Conservation (phyloP, 2,329 filamentous ascomycete genomes). For the Beauveria sp. region DNA sequence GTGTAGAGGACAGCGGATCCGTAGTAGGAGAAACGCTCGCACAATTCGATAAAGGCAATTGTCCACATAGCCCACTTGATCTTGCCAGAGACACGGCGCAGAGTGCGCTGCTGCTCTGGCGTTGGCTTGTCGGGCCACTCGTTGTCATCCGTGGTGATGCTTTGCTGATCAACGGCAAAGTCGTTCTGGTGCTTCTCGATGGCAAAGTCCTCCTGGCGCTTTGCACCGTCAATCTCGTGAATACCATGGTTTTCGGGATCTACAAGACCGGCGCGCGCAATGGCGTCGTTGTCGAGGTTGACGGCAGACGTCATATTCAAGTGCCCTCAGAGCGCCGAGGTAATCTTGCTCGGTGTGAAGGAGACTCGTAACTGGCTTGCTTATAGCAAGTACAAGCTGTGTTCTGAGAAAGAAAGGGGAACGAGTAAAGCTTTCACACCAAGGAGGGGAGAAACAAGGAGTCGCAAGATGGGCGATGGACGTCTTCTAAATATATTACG, state of each 20-base stretch:
- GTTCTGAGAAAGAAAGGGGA: neutral
- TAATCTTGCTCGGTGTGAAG: neutral
- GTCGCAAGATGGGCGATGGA: neutral
- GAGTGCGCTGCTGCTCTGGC: constrained; percentile 52
- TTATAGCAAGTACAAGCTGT: neutral
- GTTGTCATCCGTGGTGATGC: constrained; percentile 20
- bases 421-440: neutral
- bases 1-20: constrained; percentile 62
- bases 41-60: constrained; percentile 65
- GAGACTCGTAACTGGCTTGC: neutral
- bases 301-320: constrained; percentile 27
- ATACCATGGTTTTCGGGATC: constrained; percentile 30
- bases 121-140: constrained; percentile 42
- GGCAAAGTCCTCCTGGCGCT: constrained; percentile 23
- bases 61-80: constrained; percentile 61
- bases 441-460: neutral
- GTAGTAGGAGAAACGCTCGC: constrained; percentile 73
- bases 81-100: constrained; percentile 56
- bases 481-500: neutral
- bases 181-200: constrained; percentile 15
- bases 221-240: constrained; percentile 16
- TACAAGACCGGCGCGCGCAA: constrained; percentile 25
- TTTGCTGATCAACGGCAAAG: constrained; percentile 15
- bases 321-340: neutral
- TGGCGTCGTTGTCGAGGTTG: constrained; percentile 30